A percentile compares a stretch with the other conserved stretches of the same genome.
Evolutionary conservation across 345 rosid genomes (phyloP).

Genomic region (Clausena lansium): DNA sequence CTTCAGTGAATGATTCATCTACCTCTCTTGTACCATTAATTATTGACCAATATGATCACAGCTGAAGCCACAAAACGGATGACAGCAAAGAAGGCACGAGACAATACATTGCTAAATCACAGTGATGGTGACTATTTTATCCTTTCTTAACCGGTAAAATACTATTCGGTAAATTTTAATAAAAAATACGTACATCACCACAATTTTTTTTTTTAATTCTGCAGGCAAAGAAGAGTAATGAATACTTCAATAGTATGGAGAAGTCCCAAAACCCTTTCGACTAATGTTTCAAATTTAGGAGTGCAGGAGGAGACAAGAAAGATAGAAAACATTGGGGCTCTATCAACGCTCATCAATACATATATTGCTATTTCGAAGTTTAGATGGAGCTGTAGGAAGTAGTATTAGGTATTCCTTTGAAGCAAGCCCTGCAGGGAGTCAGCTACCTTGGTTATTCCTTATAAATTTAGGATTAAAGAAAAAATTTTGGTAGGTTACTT

Average conservation of each 20-base stretch:
- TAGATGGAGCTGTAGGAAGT: neutral
- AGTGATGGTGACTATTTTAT: constrained; percentile 37
- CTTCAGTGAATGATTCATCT: neutral
- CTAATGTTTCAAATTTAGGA: neutral
- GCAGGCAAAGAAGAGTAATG: constrained; percentile 42
- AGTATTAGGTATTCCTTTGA: neutral
- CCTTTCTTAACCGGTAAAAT: neutral
- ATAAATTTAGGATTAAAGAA: neutral
- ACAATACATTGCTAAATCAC: constrained; percentile 15
- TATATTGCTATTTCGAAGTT: neutral
- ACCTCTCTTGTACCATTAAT: constrained; percentile 5
- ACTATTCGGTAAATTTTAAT: neutral
- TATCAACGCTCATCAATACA: too few species aligned
- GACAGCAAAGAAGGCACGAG: constrained; percentile 43
- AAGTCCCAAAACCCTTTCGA: neutral
- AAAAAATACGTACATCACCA: neutral
- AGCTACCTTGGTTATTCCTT: neutral
- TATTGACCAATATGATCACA: constrained; percentile 26
- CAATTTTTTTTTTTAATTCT: constrained; percentile 1
- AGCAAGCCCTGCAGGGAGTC: neutral
- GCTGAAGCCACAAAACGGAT: constrained; percentile 57
- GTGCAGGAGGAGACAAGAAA: neutral
- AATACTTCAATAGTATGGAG: neutral
- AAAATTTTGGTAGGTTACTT: constrained; percentile 2
- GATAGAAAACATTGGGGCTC: neutral